Evolutionary conservation across 257 asterid genomes (phyloP), one percentile per base, ranked within the genome.

Genomic region (Ilex aquifolium): DNA sequence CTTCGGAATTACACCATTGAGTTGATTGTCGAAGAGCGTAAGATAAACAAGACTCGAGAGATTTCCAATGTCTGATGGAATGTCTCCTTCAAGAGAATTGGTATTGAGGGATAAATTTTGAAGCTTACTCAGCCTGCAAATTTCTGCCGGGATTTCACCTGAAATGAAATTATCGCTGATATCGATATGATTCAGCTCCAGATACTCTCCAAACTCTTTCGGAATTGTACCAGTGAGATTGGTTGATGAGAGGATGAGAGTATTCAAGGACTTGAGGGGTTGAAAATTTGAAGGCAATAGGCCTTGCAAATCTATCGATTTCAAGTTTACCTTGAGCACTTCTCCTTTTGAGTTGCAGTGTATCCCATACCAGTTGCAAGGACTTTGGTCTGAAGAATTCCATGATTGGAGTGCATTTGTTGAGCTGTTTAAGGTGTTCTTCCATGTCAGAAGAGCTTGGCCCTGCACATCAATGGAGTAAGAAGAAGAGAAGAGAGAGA

Each of bases 201-300:
- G 57, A 53, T 92, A 92, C 57, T 79, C 90, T 15, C 91, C 96
- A 50, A 92, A 82, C 65, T 83, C 88, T 11, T 17, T 78, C 0
- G 99, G 99, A 64, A 92, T 85, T 36, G 79, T 9, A 31, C 99
- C 99, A 27, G 93, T 74, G 74, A 92, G 85, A 68, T 92, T 92
- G 59, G 91, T 62, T 8, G 99, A 83, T 29, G 97, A 72, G 16
- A 92, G 80, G 30, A 81, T 58, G 69, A 92, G 91, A 10, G 91
- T 74, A 64, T 65, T 73, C 48, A 92, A 67, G n/a, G 67, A 75
- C 12, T n/a, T 76, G 15, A 92, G 80, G 0, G 95, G 51, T 30
- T 78, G 87, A 11, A 92, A 75, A 60, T 74, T 85, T 39, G 94
- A 68, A 68, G 99, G 99, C 81, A 92, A 74, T 62, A 91, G 72